Percentiles rank a stretch among this genome's conserved stretches.
These are phyloP conservation scores for Andrographis paniculata DNA, from an alignment of 305 asterid species.

Conservation along the genomic window DNA sequence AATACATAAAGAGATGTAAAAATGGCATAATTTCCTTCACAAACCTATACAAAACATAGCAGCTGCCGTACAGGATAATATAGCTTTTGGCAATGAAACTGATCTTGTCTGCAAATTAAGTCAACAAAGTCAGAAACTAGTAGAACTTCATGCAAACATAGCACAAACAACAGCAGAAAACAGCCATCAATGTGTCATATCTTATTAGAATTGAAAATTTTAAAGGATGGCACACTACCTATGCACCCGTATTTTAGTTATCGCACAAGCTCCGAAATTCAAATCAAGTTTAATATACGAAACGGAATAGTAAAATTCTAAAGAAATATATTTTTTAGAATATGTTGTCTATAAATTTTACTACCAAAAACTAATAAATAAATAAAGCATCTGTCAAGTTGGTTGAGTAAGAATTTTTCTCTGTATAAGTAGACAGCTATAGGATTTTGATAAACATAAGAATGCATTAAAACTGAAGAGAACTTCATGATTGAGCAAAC, in stretches of 20 bases:
- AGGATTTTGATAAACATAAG: no score
- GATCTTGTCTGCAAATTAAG: constrained; percentile 64
- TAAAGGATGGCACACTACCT: no score
- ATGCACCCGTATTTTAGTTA: background rate
- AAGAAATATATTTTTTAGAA: background rate
- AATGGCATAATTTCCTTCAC: constrained; percentile 21
- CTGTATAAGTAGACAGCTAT: no score
- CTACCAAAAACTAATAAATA: background rate
- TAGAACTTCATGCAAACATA: no score
- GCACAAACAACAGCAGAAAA: background rate
- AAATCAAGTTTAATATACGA: background rate
- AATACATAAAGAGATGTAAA: constrained; percentile 9
- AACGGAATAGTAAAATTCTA: background rate
- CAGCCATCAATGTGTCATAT: constrained; percentile 14
- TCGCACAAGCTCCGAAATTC: background rate
- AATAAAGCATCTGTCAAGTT: no score
- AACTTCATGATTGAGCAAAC: background rate
- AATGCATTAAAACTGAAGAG: background rate
- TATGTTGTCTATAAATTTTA: background rate
- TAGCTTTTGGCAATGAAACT: constrained; percentile 70
- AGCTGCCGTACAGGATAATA: constrained; percentile 47
- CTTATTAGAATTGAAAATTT: background rate
- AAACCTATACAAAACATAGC: constrained; percentile 67
- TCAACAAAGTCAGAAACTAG: constrained; percentile 18
- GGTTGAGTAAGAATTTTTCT: no score